Evolutionary conservation across 257 asterid species (phyloP).

Genomic region (Solanum phureja): DNA sequence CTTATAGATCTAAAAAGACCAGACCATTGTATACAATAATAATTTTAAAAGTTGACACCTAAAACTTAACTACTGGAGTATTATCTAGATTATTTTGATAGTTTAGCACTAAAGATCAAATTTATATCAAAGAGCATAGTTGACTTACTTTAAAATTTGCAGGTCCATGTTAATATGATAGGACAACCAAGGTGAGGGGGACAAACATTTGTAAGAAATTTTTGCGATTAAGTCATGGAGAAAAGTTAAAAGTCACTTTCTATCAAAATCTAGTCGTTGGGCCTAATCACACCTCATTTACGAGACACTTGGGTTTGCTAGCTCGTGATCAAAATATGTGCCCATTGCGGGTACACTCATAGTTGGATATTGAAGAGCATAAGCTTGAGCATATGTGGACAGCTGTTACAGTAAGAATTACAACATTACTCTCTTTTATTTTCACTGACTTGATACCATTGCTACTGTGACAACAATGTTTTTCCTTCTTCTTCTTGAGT

Average conservation of each 20-base stretch:
- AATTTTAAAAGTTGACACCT: too few species aligned
- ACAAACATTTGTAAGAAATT: too few species aligned
- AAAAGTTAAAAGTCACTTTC: not conserved
- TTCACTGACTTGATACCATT: too few species aligned
- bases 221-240: not conserved
- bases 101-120: too few species aligned
- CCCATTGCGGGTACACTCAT: not conserved
- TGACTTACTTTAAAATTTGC: not conserved
- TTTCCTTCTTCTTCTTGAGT: too few species aligned
- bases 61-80: too few species aligned
- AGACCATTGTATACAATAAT: too few species aligned
- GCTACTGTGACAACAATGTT: too few species aligned
- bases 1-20: too few species aligned
- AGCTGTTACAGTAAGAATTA: too few species aligned
- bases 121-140: too few species aligned
- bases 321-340: not conserved
- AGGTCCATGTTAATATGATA: not conserved
- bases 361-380: not conserved
- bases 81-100: not conserved
- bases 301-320: not conserved
- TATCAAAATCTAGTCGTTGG: not conserved
- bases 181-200: not conserved
- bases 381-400: not conserved
- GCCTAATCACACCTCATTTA: not conserved
- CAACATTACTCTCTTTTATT: too few species aligned